Percentiles rank a stretch among this genome's conserved stretches.
Evolutionary conservation across 106 monocot species (phyloP).

Genomic region (Allium sativum): DNA sequence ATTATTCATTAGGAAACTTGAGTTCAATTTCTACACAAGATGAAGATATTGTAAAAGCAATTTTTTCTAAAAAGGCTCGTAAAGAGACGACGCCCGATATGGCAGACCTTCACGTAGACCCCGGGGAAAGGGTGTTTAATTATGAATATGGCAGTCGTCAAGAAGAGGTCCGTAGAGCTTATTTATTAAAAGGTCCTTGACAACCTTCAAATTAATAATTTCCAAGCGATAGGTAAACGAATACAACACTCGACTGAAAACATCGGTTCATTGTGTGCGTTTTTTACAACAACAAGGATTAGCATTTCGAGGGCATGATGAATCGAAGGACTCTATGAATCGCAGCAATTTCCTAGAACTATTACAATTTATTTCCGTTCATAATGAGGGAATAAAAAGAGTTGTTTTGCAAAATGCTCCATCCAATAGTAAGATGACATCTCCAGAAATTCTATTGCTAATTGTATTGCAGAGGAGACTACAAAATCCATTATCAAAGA

Average conservation of each 20-base stretch:
- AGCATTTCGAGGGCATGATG: background rate
- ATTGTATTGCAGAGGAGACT: background rate
- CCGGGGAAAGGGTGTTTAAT: too few species aligned
- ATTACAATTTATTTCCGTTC: background rate
- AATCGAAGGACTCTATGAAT: background rate
- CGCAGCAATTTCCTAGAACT: background rate
- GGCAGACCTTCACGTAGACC: too few species aligned
- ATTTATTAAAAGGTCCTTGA: too few species aligned
- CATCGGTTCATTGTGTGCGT: background rate
- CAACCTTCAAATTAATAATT: too few species aligned
- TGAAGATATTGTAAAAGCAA: too few species aligned
- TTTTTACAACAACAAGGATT: slow-evolving; percentile 1
- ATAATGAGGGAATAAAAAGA: background rate
- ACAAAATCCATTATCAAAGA: background rate
- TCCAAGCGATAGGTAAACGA: background rate
- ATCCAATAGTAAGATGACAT: background rate
- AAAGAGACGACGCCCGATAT: too few species aligned
- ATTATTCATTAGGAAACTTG: too few species aligned
- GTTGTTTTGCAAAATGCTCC: background rate
- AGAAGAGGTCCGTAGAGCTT: too few species aligned
- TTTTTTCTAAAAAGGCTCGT: too few species aligned
- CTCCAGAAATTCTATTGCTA: background rate
- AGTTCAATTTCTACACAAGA: too few species aligned
- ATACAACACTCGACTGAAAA: background rate
- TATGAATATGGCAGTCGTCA: too few species aligned